A percentile compares a stretch with the other conserved stretches of the same genome.
phyloP scores from a whole-genome alignment of 2,329 filamentous ascomycete species.

The Fusarium virguliforme region DNA sequence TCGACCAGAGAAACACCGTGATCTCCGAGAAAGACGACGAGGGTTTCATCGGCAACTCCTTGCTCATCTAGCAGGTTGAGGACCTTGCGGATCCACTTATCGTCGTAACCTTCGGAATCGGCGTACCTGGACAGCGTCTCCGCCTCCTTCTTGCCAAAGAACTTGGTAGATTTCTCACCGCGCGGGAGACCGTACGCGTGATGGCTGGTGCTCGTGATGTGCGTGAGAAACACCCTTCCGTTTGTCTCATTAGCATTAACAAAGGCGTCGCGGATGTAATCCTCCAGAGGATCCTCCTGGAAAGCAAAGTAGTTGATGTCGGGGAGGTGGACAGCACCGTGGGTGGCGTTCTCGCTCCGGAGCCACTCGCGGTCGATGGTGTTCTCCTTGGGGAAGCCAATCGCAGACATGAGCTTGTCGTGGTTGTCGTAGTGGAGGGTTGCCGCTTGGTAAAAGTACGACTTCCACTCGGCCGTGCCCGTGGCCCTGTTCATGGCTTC shows the following conservation, averaged over 20 bases:
- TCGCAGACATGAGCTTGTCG: constrained; percentile 44
- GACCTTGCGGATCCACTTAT: constrained; percentile 36
- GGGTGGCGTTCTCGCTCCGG: constrained; percentile 5
- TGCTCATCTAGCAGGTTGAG: constrained; percentile 45
- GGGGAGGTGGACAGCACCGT: constrained; percentile 1
- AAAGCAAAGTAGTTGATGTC: constrained; percentile 45
- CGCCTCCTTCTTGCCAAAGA: background rate
- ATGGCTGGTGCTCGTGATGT: constrained; percentile 54
- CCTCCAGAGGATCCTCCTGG: constrained; percentile 47
- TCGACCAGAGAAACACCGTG: constrained; percentile 53
- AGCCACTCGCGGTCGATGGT: constrained; percentile 49
- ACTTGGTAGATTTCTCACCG: constrained; percentile 33
- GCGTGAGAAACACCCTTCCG: constrained; percentile 53
- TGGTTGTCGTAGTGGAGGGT: constrained; percentile 53
- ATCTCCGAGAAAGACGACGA: constrained; percentile 52
- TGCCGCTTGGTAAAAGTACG: constrained; percentile 51
- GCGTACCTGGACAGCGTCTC: background rate
- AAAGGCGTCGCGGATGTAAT: constrained; percentile 53
- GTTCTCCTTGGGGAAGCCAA: constrained; percentile 50
- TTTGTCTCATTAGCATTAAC: constrained; percentile 48
- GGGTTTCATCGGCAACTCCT: constrained; percentile 52
- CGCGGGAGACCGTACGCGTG: constrained; percentile 34
- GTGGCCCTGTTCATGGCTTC: constrained; percentile 52
- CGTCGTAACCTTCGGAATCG: constrained; percentile 4
- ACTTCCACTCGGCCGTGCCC: constrained; percentile 45